Conservation (phyloP, 2,329 filamentous ascomycete genomes). For the Metarhizium robertsii region DNA sequence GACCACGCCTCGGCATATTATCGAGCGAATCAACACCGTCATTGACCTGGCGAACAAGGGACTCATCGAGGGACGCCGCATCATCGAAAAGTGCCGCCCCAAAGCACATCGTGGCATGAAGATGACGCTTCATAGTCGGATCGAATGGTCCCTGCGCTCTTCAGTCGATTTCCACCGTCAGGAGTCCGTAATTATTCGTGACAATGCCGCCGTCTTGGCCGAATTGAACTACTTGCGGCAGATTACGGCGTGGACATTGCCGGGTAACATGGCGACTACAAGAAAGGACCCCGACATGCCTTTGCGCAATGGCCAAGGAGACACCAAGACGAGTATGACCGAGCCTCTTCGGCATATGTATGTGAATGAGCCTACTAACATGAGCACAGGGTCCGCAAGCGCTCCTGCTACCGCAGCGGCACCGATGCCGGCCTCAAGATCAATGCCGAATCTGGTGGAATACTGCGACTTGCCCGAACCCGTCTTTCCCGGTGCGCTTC, state of each 20-base stretch:
- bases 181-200: slow-evolving; percentile 17
- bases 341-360: too few species aligned
- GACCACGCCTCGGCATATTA: slow-evolving; percentile 12
- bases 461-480: neutral
- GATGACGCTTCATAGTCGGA: slow-evolving; percentile 10
- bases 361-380: too few species aligned
- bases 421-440: too few species aligned
- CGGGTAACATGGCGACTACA: neutral
- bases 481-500: neutral
- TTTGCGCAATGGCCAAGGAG: too few species aligned
- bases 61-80: slow-evolving; percentile 16
- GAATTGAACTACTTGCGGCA: slow-evolving; percentile 17
- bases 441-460: too few species aligned
- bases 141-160: slow-evolving; percentile 17
- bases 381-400: too few species aligned
- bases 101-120: slow-evolving; percentile 11
- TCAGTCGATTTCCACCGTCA: slow-evolving; percentile 15
- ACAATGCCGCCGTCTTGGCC: slow-evolving; percentile 19
- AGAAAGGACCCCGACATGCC: neutral
- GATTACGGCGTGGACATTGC: neutral
- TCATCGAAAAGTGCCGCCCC: slow-evolving; percentile 20
- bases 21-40: too few species aligned
- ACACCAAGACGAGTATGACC: too few species aligned
- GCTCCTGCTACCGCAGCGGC: too few species aligned
- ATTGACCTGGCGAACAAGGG: slow-evolving; percentile 18